Base-by-base conservation (phyloP, 129 eudicot genomes). In the Chrysanthemum seticuspe region DNA sequence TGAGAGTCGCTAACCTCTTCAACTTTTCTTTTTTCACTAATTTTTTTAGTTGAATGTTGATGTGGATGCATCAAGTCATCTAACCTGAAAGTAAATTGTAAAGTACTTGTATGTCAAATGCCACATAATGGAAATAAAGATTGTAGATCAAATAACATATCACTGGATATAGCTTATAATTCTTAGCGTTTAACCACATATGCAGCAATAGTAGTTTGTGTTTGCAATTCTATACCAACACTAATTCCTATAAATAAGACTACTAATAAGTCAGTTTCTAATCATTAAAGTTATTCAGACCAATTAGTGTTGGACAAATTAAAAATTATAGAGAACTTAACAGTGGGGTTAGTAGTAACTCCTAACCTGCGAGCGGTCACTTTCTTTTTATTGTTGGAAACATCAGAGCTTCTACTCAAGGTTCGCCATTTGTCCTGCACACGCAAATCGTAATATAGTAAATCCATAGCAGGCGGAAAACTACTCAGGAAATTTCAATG, bases 391-490 rank as follows among this genome's bases (percentile, higher is more conserved):
- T 19, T 18, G 62, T 36, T 54, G 23, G 59, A 82, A 21, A 4
- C 34, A 58, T 61, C 58, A 70, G 54, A 12, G 36, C 23, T 60
- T 65, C 23, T 59, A 56, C 67, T 47, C 65, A 78, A 2, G 27
- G 75, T 83, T 14, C 84, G 69, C 87, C 87, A 83, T 72, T 83
- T 83, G 27, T 83, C 87, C 87, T 83, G 75, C 60, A 66, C 58
- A 68, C 18, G 36, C 47, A 40, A 40, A 40, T 40, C 10, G 45
- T 40, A 40, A 40, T 6, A 27, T 12, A 23, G 29, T 27, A 18
- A 47, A 44, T 7, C 47, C 47, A 40, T 7, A 40, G 10, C 10
- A 40, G 10, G 47, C 47, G 47, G 10, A 40, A 40, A 40, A 40
- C 47, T 7, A 40, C 10, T 40, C 47, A 40, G 10, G 47, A 40